Evolutionary conservation across 2,329 filamentous ascomycete species (phyloP), one percentile per base, ranked within the genome.

Genomic region (Fusarium siculi): DNA sequence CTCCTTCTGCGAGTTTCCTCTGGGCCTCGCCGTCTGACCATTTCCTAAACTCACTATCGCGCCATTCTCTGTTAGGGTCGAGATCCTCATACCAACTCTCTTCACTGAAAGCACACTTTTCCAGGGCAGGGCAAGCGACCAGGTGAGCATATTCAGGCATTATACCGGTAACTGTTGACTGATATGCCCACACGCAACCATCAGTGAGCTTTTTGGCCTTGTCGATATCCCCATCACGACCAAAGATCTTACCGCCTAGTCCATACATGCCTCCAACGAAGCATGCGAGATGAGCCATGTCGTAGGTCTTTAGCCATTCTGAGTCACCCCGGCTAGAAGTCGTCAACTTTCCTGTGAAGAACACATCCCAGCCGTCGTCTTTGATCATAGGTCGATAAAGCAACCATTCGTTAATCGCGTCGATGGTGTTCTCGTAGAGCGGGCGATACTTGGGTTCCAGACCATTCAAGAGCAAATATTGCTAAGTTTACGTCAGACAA

Each of bases 351-450:
- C 92, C 92, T 0, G 93, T 89, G 68, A 96, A 90, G 6, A 96
- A 86, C n/a, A 96, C 88, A 67, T 96, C 89, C 57, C 88, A 88
- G 59, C 89, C 85, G 11, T 87, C 84, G 36, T 89, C 87, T 11
- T 90, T 88, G 25, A 90, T 88, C 89, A 96, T 92, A 2, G 95
- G 94, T 9, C 92, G 88, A 82, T 90, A 97, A 64, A 97, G 89
- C 15, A 97, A 86, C 80, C 93, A 88, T 72, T 94, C 87, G 73
- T 93, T 92, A 40, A 92, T 89, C 0, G 90, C 90, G 9, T 92
- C 88, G 36, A 92, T 88, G 8, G 90, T 88, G 63, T 88, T 89
- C 65, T 92, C 86, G 79, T 97, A 94, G 82, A 97, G 88, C 25
- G 87, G 87, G 68, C 87, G 85, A 80, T 97, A 97, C 79, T 94